Percentiles rank a stretch among this genome's conserved stretches.
Conservation (phyloP, 2,329 filamentous ascomycete genomes). For the Claviceps sp. region DNA sequence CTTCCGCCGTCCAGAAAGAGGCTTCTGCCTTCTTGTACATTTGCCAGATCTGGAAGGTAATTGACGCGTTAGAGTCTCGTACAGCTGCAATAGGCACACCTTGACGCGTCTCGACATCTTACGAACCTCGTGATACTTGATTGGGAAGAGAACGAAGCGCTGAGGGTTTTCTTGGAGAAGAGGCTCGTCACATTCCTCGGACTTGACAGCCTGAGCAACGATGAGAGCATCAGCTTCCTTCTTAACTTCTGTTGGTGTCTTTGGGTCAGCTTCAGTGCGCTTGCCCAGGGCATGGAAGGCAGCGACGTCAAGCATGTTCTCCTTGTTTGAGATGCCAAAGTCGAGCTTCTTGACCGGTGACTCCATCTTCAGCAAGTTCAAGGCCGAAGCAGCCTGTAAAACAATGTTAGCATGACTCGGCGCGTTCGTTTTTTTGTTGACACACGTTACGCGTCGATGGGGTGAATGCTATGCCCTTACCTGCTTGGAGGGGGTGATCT, state of each 20-base stretch:
- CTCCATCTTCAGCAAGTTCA: conserved; percentile 85
- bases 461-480: conserved; percentile 22
- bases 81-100: conserved; percentile 23
- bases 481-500: conserved; percentile 52
- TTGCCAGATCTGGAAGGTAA: conserved; percentile 71
- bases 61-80: neutral
- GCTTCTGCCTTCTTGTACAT: conserved; percentile 99
- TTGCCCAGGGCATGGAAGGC: conserved; percentile 37
- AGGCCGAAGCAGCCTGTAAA: conserved; percentile 65
- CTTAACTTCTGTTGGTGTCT: conserved; percentile 34
- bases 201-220: conserved; percentile 41
- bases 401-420: conserved; percentile 18
- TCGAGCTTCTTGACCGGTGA: conserved; percentile 83
- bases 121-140: conserved; percentile 97
- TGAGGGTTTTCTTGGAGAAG: conserved; percentile 90
- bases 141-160: conserved; percentile 94
- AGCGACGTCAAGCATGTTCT: conserved; percentile 51
- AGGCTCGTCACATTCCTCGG: conserved; percentile 71
- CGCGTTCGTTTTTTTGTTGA: neutral
- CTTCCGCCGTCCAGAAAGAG: conserved; percentile 98
- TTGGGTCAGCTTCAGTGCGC: conserved; percentile 47
- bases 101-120: conserved; percentile 54
- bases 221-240: conserved; percentile 22
- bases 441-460: neutral
- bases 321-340: conserved; percentile 64